phyloP scores from a whole-genome alignment of 108 stramenopile genomes.

The Schizochytrium sp. region DNA sequence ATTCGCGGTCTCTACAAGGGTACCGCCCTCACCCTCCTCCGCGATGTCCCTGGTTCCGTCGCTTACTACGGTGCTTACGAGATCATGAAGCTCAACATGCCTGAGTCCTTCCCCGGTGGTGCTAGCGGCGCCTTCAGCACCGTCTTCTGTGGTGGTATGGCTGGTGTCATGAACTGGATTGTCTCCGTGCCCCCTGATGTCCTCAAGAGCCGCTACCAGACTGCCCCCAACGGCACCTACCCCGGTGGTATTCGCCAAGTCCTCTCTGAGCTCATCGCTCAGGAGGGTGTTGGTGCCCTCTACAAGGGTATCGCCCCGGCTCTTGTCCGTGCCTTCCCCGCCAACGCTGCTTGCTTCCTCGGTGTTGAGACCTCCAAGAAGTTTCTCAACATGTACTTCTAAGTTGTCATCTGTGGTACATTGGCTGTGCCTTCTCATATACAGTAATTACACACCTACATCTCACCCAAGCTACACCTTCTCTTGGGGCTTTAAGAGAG shows the following conservation, averaged over 20 bases:
- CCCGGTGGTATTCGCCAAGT: slow-evolving; percentile 77
- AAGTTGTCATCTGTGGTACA: background rate
- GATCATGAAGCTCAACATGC: slow-evolving; percentile 77
- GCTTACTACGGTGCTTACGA: slow-evolving; percentile 90
- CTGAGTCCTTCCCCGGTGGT: slow-evolving; percentile 69
- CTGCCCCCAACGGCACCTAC: slow-evolving; percentile 83
- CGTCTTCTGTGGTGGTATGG: slow-evolving; percentile 85
- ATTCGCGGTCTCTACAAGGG: slow-evolving; percentile 82
- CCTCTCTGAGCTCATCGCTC: slow-evolving; percentile 78
- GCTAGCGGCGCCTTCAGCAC: slow-evolving; percentile 78
- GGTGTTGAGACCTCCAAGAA: slow-evolving; percentile 83
- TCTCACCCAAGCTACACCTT: no score
- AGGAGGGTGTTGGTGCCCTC: slow-evolving; percentile 85
- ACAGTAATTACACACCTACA: no score
- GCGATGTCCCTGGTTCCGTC: slow-evolving; percentile 88
- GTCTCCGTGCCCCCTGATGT: slow-evolving; percentile 87
- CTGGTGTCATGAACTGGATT: slow-evolving; percentile 88
- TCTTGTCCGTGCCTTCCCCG: slow-evolving; percentile 90
- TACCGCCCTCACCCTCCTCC: slow-evolving; percentile 82
- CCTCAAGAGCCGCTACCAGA: slow-evolving; percentile 86
- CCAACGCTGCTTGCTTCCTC: slow-evolving; percentile 91
- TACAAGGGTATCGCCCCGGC: slow-evolving; percentile 86
- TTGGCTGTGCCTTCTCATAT: background rate
- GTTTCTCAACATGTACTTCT: slow-evolving; percentile 60
- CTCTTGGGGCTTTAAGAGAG: no score